Evolutionary conservation across 208 protist species (phyloP).

Genomic region (Perkinsela sp.): DNA sequence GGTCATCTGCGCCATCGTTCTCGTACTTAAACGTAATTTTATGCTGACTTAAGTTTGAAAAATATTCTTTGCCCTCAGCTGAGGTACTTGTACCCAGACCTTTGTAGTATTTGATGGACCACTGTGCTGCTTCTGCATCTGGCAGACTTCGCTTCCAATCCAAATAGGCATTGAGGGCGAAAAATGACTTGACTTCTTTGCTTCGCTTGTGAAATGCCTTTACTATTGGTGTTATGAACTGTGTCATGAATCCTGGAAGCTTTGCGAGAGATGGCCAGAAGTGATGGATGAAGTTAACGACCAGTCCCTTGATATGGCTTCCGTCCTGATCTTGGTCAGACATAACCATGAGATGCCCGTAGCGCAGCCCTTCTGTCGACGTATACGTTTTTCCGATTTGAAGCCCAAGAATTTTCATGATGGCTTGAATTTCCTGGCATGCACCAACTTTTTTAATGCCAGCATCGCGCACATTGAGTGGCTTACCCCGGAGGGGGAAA

Average conservation of each 20-base stretch:
- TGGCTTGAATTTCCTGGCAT: constrained; percentile 79
- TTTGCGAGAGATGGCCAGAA: constrained; percentile 94
- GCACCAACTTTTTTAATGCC: constrained; percentile 65
- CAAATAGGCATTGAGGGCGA: constrained; percentile 95
- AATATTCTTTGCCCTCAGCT: constrained; percentile 97
- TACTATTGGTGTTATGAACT: constrained; percentile 99
- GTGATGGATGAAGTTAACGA: constrained; percentile 99
- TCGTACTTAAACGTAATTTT: constrained; percentile 76
- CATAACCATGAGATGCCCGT: constrained; percentile 99
- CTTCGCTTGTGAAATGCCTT: constrained; percentile 73
- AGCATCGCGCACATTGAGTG: constrained; percentile 96
- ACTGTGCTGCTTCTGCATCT: constrained; percentile 34
- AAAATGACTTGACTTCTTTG: constrained; percentile 73
- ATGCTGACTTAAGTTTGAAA: constrained; percentile 86
- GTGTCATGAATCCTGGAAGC: constrained; percentile 80
- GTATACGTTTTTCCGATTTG: constrained; percentile 68
- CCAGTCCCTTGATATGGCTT: constrained; percentile 99
- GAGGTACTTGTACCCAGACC: constrained; percentile 84
- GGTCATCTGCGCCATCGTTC: constrained; percentile 44
- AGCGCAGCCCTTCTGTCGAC: constrained; percentile 69
- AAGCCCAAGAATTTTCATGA: constrained; percentile 83
- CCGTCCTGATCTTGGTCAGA: constrained; percentile 99
- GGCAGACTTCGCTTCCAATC: constrained; percentile 62
- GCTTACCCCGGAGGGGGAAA: constrained; percentile 96
- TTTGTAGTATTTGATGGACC: constrained; percentile 99